phyloP scores from a whole-genome alignment of 805 yeast genomes.

The Yarrowia osloensis region DNA sequence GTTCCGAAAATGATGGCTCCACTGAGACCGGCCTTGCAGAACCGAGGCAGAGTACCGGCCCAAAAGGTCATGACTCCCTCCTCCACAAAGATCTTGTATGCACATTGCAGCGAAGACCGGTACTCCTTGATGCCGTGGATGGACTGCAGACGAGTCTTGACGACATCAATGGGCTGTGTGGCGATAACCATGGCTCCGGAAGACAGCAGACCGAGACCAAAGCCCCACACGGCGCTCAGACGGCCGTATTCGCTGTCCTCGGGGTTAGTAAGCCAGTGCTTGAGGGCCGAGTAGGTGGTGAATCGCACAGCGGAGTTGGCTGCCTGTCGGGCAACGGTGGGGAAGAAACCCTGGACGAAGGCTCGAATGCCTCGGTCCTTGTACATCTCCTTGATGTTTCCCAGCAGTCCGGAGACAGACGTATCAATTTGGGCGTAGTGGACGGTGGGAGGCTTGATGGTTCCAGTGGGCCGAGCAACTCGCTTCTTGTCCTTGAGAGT shows the following conservation, averaged over 20 bases:
- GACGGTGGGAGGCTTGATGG: slow-evolving; percentile 40
- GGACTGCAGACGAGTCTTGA: slow-evolving; percentile 87
- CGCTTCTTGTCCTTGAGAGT: slow-evolving; percentile 23
- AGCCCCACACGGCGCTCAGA: slow-evolving; percentile 40
- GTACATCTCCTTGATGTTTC: slow-evolving; percentile 58
- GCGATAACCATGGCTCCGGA: slow-evolving; percentile 70
- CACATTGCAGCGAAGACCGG: slow-evolving; percentile 43
- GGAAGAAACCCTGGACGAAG: slow-evolving; percentile 76
- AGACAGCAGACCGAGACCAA: slow-evolving; percentile 58
- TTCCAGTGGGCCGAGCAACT: slow-evolving; percentile 31
- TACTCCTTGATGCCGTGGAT: slow-evolving; percentile 43
- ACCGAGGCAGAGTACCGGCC: slow-evolving; percentile 56
- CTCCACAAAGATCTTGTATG: slow-evolving; percentile 43
- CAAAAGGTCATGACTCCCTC: slow-evolving; percentile 46
- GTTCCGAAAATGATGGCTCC: slow-evolving; percentile 70
- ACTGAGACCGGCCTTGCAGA: slow-evolving; percentile 66
- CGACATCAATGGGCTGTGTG: slow-evolving; percentile 87
- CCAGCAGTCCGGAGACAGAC: slow-evolving; percentile 35
- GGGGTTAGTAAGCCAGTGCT: slow-evolving; percentile 52
- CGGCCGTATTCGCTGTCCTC: slow-evolving; percentile 39
- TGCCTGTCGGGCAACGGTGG: slow-evolving; percentile 81
- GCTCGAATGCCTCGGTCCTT: slow-evolving; percentile 71
- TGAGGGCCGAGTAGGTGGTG: slow-evolving; percentile 74
- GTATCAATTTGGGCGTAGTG: slow-evolving; percentile 42
- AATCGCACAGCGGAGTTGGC: slow-evolving; percentile 80